Conservation (phyloP, 345 rosid species). For the Trapa incisa region DNA sequence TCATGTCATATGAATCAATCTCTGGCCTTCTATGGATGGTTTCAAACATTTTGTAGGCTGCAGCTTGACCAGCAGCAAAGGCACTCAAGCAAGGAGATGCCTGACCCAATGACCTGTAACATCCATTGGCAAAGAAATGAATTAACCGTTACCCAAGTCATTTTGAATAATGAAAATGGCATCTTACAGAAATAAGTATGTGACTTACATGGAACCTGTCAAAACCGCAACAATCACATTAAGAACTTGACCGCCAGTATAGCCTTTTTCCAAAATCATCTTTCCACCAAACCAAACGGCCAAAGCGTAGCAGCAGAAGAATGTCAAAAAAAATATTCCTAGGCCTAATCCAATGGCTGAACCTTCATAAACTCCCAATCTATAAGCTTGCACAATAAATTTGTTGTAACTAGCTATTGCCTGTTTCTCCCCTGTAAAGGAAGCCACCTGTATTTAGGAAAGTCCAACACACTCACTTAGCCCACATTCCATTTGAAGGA, state of each 20-base stretch:
- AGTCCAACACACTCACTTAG: neutral
- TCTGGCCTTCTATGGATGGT: constrained; percentile 24
- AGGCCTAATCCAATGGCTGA: constrained; percentile 51
- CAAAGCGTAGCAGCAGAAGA: constrained; percentile 51
- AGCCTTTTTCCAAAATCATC: constrained; percentile 69
- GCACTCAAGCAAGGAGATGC: constrained; percentile 27
- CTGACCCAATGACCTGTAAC: constrained; percentile 33
- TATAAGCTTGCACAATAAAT: constrained; percentile 47
- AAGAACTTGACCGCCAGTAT: constrained; percentile 54
- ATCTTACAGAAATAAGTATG: neutral
- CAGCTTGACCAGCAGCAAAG: constrained; percentile 31
- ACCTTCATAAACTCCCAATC: constrained; percentile 55
- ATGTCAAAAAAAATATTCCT: constrained; percentile 28
- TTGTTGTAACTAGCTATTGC: constrained; percentile 49
- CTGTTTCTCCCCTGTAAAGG: constrained; percentile 79
- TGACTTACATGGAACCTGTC: constrained; percentile 65
- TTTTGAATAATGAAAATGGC: neutral
- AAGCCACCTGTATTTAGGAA: constrained; percentile 47
- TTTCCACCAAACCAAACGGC: constrained; percentile 76
- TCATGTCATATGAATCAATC: constrained; percentile 21
- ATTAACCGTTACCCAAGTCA: neutral
- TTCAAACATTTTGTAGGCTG: constrained; percentile 31
- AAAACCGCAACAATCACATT: constrained; percentile 66
- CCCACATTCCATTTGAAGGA: neutral
- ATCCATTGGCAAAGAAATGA: neutral